These are phyloP conservation scores for Phytophthora ohioensis DNA, from an alignment of 352 stramenopile genomes.

Conservation along the genomic window DNA sequence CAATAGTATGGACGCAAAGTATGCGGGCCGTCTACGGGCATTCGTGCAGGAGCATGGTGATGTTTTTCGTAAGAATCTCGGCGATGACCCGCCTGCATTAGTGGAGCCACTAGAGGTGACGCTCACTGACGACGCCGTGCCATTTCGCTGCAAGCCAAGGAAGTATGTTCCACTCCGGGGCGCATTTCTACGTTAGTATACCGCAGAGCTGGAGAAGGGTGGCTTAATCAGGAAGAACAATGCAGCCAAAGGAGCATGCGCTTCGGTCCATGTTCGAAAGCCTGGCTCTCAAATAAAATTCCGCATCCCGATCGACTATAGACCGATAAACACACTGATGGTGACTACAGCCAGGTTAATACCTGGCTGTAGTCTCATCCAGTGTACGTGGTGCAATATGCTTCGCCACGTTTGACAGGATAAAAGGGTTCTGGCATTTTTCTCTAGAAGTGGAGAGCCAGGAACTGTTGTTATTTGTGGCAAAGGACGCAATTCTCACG, in stretches of 20 bases:
- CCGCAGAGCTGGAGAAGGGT: conserved; percentile 4
- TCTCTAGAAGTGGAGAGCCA: conserved; percentile 17
- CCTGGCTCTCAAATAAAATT: conserved; percentile 4
- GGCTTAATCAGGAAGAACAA: conserved; percentile 13
- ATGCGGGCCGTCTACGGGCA: not conserved
- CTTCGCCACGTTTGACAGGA: conserved; percentile 27
- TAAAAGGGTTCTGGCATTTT: conserved; percentile 39
- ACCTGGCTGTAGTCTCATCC: conserved; percentile 18
- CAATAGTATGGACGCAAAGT: not conserved
- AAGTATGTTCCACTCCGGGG: conserved; percentile 4
- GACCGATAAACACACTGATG: conserved; percentile 17
- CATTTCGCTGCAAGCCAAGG: conserved; percentile 8
- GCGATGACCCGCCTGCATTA: not conserved
- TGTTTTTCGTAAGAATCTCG: conserved; percentile 3
- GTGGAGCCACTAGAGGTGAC: conserved; percentile 9
- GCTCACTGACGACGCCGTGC: not conserved
- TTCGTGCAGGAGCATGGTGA: conserved; percentile 2
- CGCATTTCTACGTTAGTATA: conserved; percentile 4
- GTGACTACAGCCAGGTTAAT: conserved; percentile 11
- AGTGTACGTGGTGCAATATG: not conserved
- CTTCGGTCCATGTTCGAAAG: conserved; percentile 5
- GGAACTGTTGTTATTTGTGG: conserved; percentile 28
- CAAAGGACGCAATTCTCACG: conserved; percentile 20
- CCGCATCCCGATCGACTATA: conserved; percentile 14
- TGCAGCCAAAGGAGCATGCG: not conserved